Conservation (phyloP, 176 grass and related monocot genomes). For the Hordeum vulgare region MorexV3_pseudomolecules_assembly NC_058522.1:383624909-383625408, state of each 20-base stretch:
- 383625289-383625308: conserved; percentile 3
- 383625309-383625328: conserved; percentile 25
- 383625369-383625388: not conserved
- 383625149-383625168: not conserved
- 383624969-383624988: too few relatives aligned
- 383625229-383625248: conserved; percentile 4
- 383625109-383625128: not conserved
- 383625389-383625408: not conserved
- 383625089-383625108: conserved; percentile 3
- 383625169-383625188: conserved; percentile 11
- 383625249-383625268: conserved; percentile 23
- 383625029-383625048: not conserved
- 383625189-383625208: conserved; percentile 35
- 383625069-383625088: not conserved
- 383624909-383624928: too few relatives aligned
- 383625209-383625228: conserved; percentile 24
- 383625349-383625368: not conserved
- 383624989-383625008: too few relatives aligned
- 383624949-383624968: too few relatives aligned
- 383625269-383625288: conserved; percentile 17
- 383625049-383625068: not conserved
- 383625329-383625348: conserved; percentile 24
- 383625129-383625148: conserved; percentile 32
- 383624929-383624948: too few relatives aligned
- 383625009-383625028: too few relatives aligned